Conservation (phyloP, 495 filamentous ascomycete genomes). For the Hyaloscypha hepaticicola region DNA sequence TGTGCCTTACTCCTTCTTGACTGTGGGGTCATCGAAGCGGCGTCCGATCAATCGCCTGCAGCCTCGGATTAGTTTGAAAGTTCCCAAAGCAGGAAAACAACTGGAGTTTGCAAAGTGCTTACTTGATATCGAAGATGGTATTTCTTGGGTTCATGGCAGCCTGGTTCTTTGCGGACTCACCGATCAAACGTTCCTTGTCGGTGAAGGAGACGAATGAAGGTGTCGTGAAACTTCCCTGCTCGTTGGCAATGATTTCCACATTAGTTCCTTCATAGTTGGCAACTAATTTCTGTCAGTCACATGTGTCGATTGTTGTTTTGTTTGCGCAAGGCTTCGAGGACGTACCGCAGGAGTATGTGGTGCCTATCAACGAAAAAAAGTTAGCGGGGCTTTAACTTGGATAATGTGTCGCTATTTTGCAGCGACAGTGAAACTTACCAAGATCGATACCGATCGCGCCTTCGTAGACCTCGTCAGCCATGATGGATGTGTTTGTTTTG, state of each 20-base stretch:
- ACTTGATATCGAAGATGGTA: constrained; percentile 98
- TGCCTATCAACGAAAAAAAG: constrained; percentile 39
- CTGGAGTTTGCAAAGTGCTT: constrained; percentile 32
- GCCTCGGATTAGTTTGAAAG: not conserved
- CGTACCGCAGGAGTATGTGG: constrained; percentile 87
- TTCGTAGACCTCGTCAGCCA: constrained; percentile 97
- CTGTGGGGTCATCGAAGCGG: constrained; percentile 89
- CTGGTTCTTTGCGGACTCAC: constrained; percentile 99
- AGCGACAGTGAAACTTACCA: constrained; percentile 57
- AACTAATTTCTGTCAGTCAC: constrained; percentile 45
- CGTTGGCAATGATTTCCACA: constrained; percentile 99
- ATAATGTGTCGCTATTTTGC: not conserved
- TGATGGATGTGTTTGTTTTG: constrained; percentile 41
- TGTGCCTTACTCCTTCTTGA: constrained; percentile 99
- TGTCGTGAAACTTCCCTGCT: constrained; percentile 98
- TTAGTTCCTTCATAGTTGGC: constrained; percentile 98
- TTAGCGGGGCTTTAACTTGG: constrained; percentile 23
- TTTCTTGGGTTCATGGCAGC: constrained; percentile 97
- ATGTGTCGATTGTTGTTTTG: not conserved
- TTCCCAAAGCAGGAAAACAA: not conserved
- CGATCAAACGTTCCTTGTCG: constrained; percentile 95
- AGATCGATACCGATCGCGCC: constrained; percentile 99
- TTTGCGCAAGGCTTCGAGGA: not conserved
- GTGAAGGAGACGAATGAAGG: constrained; percentile 99
- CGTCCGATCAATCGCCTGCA: constrained; percentile 88